Evolutionary conservation across 164 flowering plant species (phyloP).

Genomic region (Sedum album): DNA sequence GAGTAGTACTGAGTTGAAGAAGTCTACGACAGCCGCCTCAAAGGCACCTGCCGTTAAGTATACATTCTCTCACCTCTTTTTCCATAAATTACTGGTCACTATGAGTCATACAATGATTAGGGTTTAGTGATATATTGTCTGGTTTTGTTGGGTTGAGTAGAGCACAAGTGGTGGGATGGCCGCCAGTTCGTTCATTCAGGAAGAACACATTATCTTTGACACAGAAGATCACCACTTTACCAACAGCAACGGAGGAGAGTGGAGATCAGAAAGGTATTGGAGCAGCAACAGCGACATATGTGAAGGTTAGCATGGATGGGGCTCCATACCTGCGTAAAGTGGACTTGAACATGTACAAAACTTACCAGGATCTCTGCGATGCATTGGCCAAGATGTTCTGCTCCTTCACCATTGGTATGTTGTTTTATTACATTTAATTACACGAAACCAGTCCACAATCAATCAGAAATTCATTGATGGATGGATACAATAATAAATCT

Average conservation of each 20-base stretch:
- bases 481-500: too few relatives aligned
- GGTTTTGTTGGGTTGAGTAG: constrained; percentile 10
- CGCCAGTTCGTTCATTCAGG: constrained; percentile 63
- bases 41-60: neutral
- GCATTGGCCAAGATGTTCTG: constrained; percentile 62
- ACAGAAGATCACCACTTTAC: constrained; percentile 16
- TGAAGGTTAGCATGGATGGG: constrained; percentile 80
- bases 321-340: too few relatives aligned
- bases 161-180: constrained; percentile 79
- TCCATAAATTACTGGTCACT: too few relatives aligned
- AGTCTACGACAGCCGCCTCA: constrained; percentile 9
- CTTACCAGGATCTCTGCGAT: constrained; percentile 53
- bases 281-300: constrained; percentile 23
- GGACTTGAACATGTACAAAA: constrained; percentile 56
- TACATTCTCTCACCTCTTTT: neutral
- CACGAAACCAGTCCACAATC: too few relatives aligned
- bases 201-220: constrained; percentile 47
- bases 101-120: too few relatives aligned
- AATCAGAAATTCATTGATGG: too few relatives aligned
- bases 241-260: constrained; percentile 16
- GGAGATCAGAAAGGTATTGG: constrained; percentile 14
- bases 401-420: constrained; percentile 64
- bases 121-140: neutral
- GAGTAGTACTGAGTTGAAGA: too few relatives aligned
- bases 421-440: too few relatives aligned